Conservation (phyloP, 805 yeast species). For the Candida michaelii region DNA sequence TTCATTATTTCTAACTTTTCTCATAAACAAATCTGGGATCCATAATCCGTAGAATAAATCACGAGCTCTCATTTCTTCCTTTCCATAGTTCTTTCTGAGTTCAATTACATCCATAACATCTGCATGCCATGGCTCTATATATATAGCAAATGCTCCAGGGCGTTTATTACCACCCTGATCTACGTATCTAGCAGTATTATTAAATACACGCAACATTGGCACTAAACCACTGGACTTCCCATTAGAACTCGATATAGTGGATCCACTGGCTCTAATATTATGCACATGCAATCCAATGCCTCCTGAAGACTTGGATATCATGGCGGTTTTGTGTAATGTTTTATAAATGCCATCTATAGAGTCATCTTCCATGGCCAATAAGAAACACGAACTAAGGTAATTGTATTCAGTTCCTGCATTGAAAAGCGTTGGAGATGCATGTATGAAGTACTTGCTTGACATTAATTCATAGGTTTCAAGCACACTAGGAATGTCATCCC, state of each 20-base stretch:
- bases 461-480: constrained; percentile 83
- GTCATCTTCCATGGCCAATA: constrained; percentile 89
- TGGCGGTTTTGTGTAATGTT: constrained; percentile 82
- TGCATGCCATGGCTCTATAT: constrained; percentile 96
- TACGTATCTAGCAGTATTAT: constrained; percentile 94
- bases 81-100: constrained; percentile 89
- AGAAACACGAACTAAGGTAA: constrained; percentile 88
- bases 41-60: constrained; percentile 92
- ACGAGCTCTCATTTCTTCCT: constrained; percentile 90
- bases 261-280: constrained; percentile 82
- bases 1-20: constrained; percentile 72
- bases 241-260: constrained; percentile 87
- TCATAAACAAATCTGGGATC: constrained; percentile 94
- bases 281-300: constrained; percentile 91
- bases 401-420: constrained; percentile 89
- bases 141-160: constrained; percentile 95
- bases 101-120: constrained; percentile 87
- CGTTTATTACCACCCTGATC: constrained; percentile 98
- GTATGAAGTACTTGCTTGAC: constrained; percentile 86
- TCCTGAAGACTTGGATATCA: constrained; percentile 92
- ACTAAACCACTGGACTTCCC: constrained; percentile 91
- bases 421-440: constrained; percentile 93
- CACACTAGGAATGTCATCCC: constrained; percentile 59
- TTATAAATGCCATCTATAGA: constrained; percentile 94
- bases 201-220: constrained; percentile 95